A percentile compares a stretch with the other conserved stretches of the same genome.
phyloP scores from a whole-genome alignment of 108 stramenopile species.

The Conticribra weissflogii region DNA sequence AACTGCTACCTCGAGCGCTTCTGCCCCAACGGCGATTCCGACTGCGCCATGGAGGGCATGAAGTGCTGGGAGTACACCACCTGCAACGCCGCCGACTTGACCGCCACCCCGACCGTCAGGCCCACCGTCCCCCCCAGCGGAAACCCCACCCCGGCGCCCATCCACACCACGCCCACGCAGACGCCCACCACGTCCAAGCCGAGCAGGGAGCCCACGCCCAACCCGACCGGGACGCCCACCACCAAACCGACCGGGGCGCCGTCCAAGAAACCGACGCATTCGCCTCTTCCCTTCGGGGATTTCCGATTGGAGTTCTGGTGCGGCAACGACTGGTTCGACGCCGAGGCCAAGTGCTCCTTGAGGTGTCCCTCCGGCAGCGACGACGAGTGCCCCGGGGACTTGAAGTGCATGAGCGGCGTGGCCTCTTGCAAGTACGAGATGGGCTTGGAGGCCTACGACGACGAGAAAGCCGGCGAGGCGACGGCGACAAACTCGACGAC shows the following conservation, averaged over 20 bases:
- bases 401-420: conserved; percentile 47
- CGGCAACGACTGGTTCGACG: conserved; percentile 40
- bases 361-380: conserved; percentile 41
- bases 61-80: conserved; percentile 35
- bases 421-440: conserved; percentile 36
- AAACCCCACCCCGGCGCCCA: background rate
- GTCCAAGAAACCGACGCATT: conserved; percentile 35
- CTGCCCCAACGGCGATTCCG: too few species aligned
- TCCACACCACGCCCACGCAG: conserved; percentile 19
- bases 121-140: conserved; percentile 14
- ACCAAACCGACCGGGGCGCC: conserved; percentile 27
- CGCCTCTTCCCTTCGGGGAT: conserved; percentile 39
- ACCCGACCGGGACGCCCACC: conserved; percentile 11
- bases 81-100: conserved; percentile 35
- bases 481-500: background rate
- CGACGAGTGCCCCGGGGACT: conserved; percentile 30
- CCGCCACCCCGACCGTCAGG: conserved; percentile 16
- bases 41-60: too few species aligned
- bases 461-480: background rate
- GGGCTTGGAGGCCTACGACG: conserved; percentile 29
- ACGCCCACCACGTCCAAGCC: conserved; percentile 42
- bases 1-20: conserved; percentile 30
- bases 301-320: conserved; percentile 42
- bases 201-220: conserved; percentile 31
- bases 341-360: conserved; percentile 27